Base-by-base conservation (phyloP, 805 yeast genomes). In the Candida tallmaniae region DNA sequence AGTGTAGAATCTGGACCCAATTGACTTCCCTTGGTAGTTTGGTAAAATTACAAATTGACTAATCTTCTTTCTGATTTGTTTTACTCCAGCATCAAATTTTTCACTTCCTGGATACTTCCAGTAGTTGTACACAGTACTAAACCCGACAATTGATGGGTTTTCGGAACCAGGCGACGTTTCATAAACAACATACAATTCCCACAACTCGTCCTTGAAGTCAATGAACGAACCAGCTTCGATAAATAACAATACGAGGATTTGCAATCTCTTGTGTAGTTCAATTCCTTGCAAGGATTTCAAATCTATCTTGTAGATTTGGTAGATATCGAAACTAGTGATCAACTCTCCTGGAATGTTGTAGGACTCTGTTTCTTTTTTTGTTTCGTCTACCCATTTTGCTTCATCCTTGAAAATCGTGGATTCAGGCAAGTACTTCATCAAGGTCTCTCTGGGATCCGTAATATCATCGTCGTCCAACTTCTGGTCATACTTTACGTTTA, bases 161-260 rank as follows among this genome's bases (percentile, higher is more conserved):
- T 65, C 51, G 4, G 44, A 48, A 12, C 36, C 44, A n/a, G 41
- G 38, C 7, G 27, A 22, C n/a, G 27, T 30, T 16, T 36, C 52
- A 45, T 65, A 65, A 35, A 83, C 44, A 23, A 81, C 64, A 52
- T 75, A 89, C 2, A 88, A 53, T 31, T 84, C 87, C 98, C 98
- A 93, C 12, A 73, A 67, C 6, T 71, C 69, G 56, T 93, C 98
- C 0, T 56, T 56, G 25, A 71, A 68, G 51, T 89, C 96, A 36
- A 93, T 87, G 49, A 76, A 85, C 1, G 94, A 78, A 2, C 96
- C 97, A 0, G 96, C 97, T 54, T 93, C 98, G 46, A 93, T 90
- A 60, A 81, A 88, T 8, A 93, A 65, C 18, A 90, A 62, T 11
- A 85, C 84, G 46, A 93, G 75, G 2, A 89, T 77, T 46, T 87